A percentile compares a stretch with the other conserved stretches of the same genome.
Evolutionary conservation across 805 yeast species (phyloP).

Genomic region (Spathaspora boniae): DNA sequence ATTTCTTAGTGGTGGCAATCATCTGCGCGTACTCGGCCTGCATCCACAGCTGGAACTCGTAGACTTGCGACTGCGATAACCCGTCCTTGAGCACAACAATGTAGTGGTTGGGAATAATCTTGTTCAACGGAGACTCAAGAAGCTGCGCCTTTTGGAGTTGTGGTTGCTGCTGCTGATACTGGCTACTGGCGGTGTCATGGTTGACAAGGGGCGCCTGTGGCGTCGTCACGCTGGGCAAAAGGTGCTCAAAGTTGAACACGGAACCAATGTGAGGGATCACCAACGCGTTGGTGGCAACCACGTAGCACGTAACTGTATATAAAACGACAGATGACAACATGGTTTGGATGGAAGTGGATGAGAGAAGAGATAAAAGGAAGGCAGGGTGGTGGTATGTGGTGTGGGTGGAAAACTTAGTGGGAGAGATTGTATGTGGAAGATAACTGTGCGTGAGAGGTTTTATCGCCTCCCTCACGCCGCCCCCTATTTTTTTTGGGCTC

Average conservation of each 20-base stretch:
- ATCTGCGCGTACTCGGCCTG: constrained; percentile 25
- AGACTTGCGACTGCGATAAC: constrained; percentile 47
- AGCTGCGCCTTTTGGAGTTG: background rate
- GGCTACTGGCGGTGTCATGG: constrained; percentile 1
- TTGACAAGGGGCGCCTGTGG: constrained; percentile 3
- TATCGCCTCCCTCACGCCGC: no score
- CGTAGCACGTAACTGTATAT: constrained; percentile 1
- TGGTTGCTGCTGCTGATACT: no score
- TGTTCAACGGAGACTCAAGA: constrained; percentile 18
- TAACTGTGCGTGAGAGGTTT: no score
- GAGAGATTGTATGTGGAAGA: no score
- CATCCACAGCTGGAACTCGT: constrained; percentile 64
- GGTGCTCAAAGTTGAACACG: constrained; percentile 1
- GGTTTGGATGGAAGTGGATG: no score
- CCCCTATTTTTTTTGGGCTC: no score
- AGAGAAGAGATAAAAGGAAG: no score
- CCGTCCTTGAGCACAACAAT: constrained; percentile 77
- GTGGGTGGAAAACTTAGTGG: no score
- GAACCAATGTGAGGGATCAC: constrained; percentile 4
- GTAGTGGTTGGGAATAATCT: constrained; percentile 63
- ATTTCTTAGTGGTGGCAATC: constrained; percentile 4
- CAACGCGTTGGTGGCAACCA: constrained; percentile 3
- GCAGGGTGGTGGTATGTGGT: no score
- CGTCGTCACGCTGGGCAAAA: constrained; percentile 2
- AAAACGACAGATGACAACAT: no score